Conservation (phyloP, 371 early-diverging fungal species). For the Circinella umbellata region DNA sequence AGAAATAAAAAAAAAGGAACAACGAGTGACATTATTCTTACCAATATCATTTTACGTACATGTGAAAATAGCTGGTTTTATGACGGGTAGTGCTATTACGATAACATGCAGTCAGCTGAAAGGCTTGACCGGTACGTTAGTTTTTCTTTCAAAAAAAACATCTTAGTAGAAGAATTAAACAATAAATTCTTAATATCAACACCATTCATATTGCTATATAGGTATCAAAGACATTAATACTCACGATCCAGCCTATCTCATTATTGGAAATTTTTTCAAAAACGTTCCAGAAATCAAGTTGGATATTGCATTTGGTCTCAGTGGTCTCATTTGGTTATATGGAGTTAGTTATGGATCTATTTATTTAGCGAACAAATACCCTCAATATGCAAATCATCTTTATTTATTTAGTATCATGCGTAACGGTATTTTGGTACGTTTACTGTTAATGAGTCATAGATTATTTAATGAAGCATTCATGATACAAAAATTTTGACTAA, state of each 20-base stretch:
- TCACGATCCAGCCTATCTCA: conserved; percentile 56
- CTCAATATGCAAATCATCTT: conserved; percentile 41
- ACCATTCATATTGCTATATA: background rate
- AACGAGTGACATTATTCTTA: background rate
- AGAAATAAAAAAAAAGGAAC: background rate
- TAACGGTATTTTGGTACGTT: conserved; percentile 37
- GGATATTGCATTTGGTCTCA: conserved; percentile 57
- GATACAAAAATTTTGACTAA: too few species aligned
- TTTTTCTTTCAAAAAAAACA: too few species aligned
- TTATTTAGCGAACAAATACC: conserved; percentile 40
- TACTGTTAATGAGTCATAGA: too few species aligned
- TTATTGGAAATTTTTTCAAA: conserved; percentile 60
- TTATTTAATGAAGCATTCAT: too few species aligned
- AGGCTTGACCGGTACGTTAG: conserved; percentile 56
- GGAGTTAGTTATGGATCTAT: conserved; percentile 46
- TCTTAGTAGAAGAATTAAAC: background rate
- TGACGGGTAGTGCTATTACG: conserved; percentile 74
- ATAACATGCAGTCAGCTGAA: conserved; percentile 79
- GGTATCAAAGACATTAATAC: conserved; percentile 66
- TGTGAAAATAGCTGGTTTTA: conserved; percentile 62
- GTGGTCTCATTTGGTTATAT: conserved; percentile 51
- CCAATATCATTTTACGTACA: background rate
- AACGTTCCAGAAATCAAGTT: conserved; percentile 48
- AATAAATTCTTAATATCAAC: too few species aligned
- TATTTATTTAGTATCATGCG: conserved; percentile 60